Base-by-base conservation (phyloP, 257 asterid genomes). In the Fraxinus cuspidata region DNA sequence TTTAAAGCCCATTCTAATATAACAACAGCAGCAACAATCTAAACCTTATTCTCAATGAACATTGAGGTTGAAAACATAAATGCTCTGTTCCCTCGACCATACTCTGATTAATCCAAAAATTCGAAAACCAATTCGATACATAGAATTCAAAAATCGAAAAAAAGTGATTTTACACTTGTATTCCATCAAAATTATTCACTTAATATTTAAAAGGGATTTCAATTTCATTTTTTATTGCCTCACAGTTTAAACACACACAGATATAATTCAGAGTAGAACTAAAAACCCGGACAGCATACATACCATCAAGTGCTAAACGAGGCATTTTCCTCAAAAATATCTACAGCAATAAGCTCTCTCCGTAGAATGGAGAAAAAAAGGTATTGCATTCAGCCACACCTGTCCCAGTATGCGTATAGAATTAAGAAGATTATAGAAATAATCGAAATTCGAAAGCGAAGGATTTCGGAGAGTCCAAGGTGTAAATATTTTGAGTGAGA, bases 231-330 rank as follows among this genome's bases (percentile, higher is more conserved):
- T 10, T 40, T 15, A 10, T 9, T 40, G 47, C 64, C 9, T 53
- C 27, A 53, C 64, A 53, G 7, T 15, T 25, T 53, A 53, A 53
- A 53, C 18, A 9, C 53, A 40, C 11, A 53, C 4, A n/a, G 18
- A 18, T 53, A 53, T 53, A 53, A 53, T 53, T 53, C 64, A 53
- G 10, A 4, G 23, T n/a, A 53, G 27, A 19, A 34, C 16, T 37
- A 3, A 19, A 56, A 40, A 28, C 29, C 77, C 74, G 13, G 28
- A n/a, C n/a, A 31, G 40, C 69, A 23, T 53, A 11, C 77, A 69
- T 71, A 86, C 90, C 85, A 80, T 86, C 79, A 78, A 80, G 44
- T 49, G 65, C 34, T 5, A 68, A 80, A 68, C 88, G 86, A 67
- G 79, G 79, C 88, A 82, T 86, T 34, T 74, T 72, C 73, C 73